Base-by-base conservation (phyloP, 345 rosid genomes). In the Salix dunnii region DNA sequence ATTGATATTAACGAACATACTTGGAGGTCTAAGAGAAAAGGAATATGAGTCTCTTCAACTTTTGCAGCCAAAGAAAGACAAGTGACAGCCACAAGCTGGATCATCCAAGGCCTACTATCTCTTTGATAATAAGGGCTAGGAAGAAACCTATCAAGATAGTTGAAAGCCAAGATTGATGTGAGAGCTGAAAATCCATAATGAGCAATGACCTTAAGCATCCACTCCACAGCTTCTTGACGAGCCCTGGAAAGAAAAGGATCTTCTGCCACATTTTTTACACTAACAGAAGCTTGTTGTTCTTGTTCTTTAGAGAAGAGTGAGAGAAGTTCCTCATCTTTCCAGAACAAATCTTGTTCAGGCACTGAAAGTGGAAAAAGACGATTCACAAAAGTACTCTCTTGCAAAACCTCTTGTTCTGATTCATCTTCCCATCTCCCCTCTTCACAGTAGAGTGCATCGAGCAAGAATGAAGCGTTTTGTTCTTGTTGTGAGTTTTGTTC, bases 241-340 rank as follows among this genome's bases (percentile, higher is more conserved):
- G 82, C 67, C 21, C 51, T 2, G 13, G 68, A 64, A 21, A 76
- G 70, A 25, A 27, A 58, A 33, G 73, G 61, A 28, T 81, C 74
- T n/a, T 12, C 68, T 73, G 46, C 40, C 7, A 73, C 72, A 75
- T 64, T 28, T 21, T 68, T 43, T 46, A 38, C 64, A 55, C 46
- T 74, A 20, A 61, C 70, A 67, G 8, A 36, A 13, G 68, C 40
- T 43, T 60, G 63, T 65, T 85, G 86, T 46, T 84, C 85, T 69
- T 82, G 60, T 76, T 94, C 98, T 73, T 88, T 92, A 42, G 87
- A 62, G 78, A 91, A 91, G 60, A 92, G 87, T 20, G 89, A 86
- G 64, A 77, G 70, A 33, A 94, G 93, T 88, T 94, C 94, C 58
- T 85, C 86, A 27, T 91, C 97, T 80, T 91, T 97, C 91, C 90